Evolutionary conservation across 2,329 filamentous ascomycete species (phyloP).

Genomic region (Sporothrix sp.): DNA sequence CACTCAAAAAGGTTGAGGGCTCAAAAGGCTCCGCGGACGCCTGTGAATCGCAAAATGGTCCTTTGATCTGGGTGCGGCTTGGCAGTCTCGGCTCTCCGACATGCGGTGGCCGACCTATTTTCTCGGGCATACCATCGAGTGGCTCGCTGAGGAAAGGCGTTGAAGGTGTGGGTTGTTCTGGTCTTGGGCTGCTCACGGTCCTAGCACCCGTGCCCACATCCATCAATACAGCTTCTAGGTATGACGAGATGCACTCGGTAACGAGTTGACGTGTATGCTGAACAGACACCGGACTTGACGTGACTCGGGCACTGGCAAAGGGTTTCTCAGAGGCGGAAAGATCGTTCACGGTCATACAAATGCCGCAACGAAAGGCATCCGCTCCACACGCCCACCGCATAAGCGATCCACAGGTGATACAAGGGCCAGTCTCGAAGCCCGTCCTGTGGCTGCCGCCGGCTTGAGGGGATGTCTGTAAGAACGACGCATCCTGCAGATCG

Average conservation of each 20-base stretch:
- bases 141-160: no score
- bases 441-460: conserved; percentile 35
- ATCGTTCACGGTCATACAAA: conserved; percentile 80
- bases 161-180: no score
- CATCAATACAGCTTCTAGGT: conserved; percentile 24
- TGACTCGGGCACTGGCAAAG: neutral
- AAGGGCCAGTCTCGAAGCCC: conserved; percentile 55
- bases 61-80: no score
- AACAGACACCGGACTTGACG: conserved; percentile 38
- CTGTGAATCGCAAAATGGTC: no score
- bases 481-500: conserved; percentile 6
- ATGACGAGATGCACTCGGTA: conserved; percentile 30
- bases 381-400: conserved; percentile 70
- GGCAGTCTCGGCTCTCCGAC: no score
- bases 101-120: no score
- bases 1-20: no score
- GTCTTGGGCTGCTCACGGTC: no score
- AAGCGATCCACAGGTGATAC: conserved; percentile 75
- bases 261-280: conserved; percentile 48
- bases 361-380: conserved; percentile 69
- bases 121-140: no score
- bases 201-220: no score
- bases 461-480: neutral
- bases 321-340: conserved; percentile 37
- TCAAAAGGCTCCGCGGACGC: no score